Conservation (phyloP, 208 protist species). For the Phytomonas francai region DNA sequence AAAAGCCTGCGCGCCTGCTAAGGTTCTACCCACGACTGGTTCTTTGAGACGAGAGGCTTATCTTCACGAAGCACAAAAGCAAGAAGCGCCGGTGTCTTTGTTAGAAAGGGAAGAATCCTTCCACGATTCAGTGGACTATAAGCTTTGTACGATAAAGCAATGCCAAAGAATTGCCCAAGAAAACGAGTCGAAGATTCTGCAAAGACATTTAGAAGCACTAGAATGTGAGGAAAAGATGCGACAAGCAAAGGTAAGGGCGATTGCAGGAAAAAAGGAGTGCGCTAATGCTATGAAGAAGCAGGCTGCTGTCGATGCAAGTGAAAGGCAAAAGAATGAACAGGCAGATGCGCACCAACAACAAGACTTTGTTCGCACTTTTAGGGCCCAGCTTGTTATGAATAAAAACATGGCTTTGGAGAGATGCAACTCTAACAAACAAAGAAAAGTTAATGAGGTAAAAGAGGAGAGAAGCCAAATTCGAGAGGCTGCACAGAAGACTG, state of each 20-base stretch:
- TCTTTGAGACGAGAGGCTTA: neutral
- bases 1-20: neutral
- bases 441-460: conserved; percentile 26
- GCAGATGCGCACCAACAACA: conserved; percentile 10
- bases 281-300: conserved; percentile 15
- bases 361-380: conserved; percentile 19
- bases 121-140: neutral
- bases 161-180: conserved; percentile 16
- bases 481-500: conserved; percentile 23
- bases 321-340: conserved; percentile 9
- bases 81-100: conserved; percentile 28
- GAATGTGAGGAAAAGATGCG: conserved; percentile 26
- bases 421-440: conserved; percentile 15
- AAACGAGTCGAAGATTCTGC: conserved; percentile 18
- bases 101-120: conserved; percentile 23
- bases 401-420: conserved; percentile 23
- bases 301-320: conserved; percentile 14
- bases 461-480: conserved; percentile 29
- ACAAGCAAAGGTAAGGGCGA: conserved; percentile 13
- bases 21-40: conserved; percentile 29
- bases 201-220: conserved; percentile 30
- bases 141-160: neutral
- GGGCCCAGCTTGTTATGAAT: conserved; percentile 21
- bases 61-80: neutral
- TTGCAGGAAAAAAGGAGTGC: conserved; percentile 14